A percentile compares a stretch with the other conserved stretches of the same genome.
Conservation (phyloP, 2,329 filamentous ascomycete species). For the Colletotrichum gigasporum region DNA sequence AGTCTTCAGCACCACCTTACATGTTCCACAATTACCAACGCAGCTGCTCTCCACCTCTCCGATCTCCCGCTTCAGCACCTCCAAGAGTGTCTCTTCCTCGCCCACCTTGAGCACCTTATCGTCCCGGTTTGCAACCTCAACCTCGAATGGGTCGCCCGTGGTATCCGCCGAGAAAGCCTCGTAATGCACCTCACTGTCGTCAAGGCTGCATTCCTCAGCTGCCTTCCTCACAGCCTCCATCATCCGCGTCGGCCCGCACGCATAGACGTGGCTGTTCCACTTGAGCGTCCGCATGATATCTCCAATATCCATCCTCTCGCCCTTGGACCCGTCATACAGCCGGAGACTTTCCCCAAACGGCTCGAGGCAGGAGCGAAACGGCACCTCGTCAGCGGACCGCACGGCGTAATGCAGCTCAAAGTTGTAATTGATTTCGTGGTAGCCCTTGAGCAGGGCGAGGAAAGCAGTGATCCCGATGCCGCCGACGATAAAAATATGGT, state of each 20-base stretch:
- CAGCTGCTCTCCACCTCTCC: slow-evolving; percentile 58
- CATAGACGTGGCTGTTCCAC: slow-evolving; percentile 68
- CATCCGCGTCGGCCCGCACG: slow-evolving; percentile 67
- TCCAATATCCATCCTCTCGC: slow-evolving; percentile 61
- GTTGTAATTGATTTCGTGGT: slow-evolving; percentile 56
- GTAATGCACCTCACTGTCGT: slow-evolving; percentile 64
- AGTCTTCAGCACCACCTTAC: slow-evolving; percentile 51
- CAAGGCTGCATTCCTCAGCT: slow-evolving; percentile 52
- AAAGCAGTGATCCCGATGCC: slow-evolving; percentile 76
- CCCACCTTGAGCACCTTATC: slow-evolving; percentile 54
- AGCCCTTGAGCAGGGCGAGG: slow-evolving; percentile 55
- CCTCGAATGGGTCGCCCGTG: slow-evolving; percentile 69
- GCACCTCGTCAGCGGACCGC: slow-evolving; percentile 58
- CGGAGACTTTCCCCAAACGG: slow-evolving; percentile 51
- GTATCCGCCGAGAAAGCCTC: slow-evolving; percentile 66
- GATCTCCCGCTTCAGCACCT: slow-evolving; percentile 55
- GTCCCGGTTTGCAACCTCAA: slow-evolving; percentile 54
- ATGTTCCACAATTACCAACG: slow-evolving; percentile 65
- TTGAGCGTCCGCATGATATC: slow-evolving; percentile 54
- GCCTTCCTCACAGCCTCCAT: slow-evolving; percentile 59
- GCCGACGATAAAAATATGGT: slow-evolving; percentile 71
- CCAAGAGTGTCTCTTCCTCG: slow-evolving; percentile 59
- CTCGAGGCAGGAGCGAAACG: slow-evolving; percentile 60
- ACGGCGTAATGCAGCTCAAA: slow-evolving; percentile 69
- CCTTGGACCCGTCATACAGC: slow-evolving; percentile 62